A percentile compares a stretch with the other conserved stretches of the same genome.
These are phyloP conservation scores for Hemisphaericaspora xylanilytica DNA, from an alignment of 1,139 yeast genomes.

Conservation along the genomic window DNA sequence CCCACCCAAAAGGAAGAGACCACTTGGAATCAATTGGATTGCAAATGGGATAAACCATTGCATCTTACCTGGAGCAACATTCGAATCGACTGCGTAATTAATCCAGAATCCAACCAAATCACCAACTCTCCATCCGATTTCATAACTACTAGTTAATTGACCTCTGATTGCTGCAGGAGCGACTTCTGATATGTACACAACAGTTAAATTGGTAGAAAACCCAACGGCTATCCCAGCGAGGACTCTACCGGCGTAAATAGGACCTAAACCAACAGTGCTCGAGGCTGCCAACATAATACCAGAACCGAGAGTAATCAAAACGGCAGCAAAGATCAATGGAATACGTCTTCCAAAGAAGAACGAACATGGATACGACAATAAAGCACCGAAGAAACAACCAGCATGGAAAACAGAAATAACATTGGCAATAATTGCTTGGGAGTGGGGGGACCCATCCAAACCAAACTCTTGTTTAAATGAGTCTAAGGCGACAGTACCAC, in stretches of 20 bases:
- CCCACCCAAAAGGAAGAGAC: constrained; percentile 35
- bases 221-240: constrained; percentile 43
- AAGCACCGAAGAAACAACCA: constrained; percentile 45
- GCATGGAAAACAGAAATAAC: constrained; percentile 45
- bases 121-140: constrained; percentile 45
- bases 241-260: constrained; percentile 43
- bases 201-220: constrained; percentile 40
- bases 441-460: constrained; percentile 24
- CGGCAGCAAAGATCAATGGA: constrained; percentile 34
- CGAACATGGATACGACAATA: constrained; percentile 39
- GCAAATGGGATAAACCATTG: constrained; percentile 49
- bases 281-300: constrained; percentile 41
- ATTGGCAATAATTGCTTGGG: constrained; percentile 30
- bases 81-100: constrained; percentile 37
- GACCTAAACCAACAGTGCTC: constrained; percentile 30
- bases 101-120: constrained; percentile 47
- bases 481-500: constrained; percentile 41
- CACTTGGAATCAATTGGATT: constrained; percentile 42
- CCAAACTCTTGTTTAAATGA: constrained; percentile 38
- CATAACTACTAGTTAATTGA: constrained; percentile 36
- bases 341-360: constrained; percentile 37
- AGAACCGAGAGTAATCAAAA: constrained; percentile 36
- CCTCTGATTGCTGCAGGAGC: constrained; percentile 44
- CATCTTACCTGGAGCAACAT: constrained; percentile 25
- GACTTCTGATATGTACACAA: constrained; percentile 41